Percentiles rank a stretch among this genome's conserved stretches.
These are phyloP conservation scores for Penicillium tannophilum DNA, from an alignment of 495 filamentous ascomycete species.

Conservation along the genomic window DNA sequence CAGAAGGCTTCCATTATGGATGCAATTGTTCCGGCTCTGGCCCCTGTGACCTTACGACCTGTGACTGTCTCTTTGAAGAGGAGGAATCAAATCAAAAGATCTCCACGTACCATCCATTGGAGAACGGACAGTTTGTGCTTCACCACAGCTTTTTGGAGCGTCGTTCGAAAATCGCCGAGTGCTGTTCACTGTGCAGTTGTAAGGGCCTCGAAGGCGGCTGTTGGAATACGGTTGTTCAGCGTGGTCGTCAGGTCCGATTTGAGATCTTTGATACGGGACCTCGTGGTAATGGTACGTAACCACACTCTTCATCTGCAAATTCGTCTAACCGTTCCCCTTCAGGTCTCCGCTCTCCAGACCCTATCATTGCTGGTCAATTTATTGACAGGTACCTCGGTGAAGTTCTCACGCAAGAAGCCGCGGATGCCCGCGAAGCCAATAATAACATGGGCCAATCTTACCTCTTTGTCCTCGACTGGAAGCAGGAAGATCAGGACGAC, in stretches of 20 bases:
- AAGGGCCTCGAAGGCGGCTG: slow-evolving; percentile 47
- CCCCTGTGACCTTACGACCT: slow-evolving; percentile 36
- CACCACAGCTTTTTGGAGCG: slow-evolving; percentile 32
- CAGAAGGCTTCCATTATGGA: slow-evolving; percentile 42
- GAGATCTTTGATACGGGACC: slow-evolving; percentile 79
- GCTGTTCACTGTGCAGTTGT: slow-evolving; percentile 73
- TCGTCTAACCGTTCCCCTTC: slow-evolving; percentile 11
- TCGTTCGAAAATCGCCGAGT: slow-evolving; percentile 72
- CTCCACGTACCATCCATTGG: slow-evolving; percentile 35
- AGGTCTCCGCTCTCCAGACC: slow-evolving; percentile 70
- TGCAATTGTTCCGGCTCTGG: slow-evolving; percentile 39
- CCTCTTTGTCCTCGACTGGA: slow-evolving; percentile 82
- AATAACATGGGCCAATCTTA: slow-evolving; percentile 56
- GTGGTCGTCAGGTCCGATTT: slow-evolving; percentile 71
- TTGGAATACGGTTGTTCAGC: slow-evolving; percentile 79
- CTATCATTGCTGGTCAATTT: slow-evolving; percentile 77
- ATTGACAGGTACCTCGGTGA: slow-evolving; percentile 90
- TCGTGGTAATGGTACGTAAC: slow-evolving; percentile 77
- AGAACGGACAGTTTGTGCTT: slow-evolving; percentile 22
- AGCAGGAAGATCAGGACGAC: slow-evolving; percentile 55
- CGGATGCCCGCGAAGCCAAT: slow-evolving; percentile 62
- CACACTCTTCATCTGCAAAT: neutral
- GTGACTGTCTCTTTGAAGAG: slow-evolving; percentile 42
- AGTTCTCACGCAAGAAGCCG: slow-evolving; percentile 72
- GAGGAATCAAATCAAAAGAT: slow-evolving; percentile 37